Base-by-base conservation (phyloP, 1,139 yeast species). In the Debaryomyces subglobosus region DNA sequence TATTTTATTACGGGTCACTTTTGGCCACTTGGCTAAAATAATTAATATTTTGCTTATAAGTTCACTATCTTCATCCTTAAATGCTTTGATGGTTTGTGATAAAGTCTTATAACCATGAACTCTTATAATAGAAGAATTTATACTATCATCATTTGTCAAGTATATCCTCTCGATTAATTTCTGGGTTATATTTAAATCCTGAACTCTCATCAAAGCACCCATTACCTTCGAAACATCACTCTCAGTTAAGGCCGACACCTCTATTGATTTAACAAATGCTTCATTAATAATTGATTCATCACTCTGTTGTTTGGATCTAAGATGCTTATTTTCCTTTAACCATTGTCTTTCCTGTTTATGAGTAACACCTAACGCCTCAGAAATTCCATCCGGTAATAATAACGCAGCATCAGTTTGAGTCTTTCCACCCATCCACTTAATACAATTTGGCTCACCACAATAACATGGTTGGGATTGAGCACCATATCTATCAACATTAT, bases 401-500 rank as follows among this genome's bases (percentile, higher is more conserved):
- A 89, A 78, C 2, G 94, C 92, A 24, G 94, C 89, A 58, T 89
- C 96, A 1, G 98, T 91, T 70, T 94, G 98, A 2, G 96, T 91
- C 67, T 91, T 92, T 40, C 99, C 98, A 54, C 99, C 99, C 75
- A 94, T 82, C 54, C 88, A 85, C 29, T 97, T 96, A 41, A 90
- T 78, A 77, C 99, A 94, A 67, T 89, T 92, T 23, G 87, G 78
- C 55, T 92, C 96, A 1, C 96, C 97, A 71, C 99, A 94, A 68
- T 88, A 89, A 68, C 99, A 94, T 21, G 90, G 89, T 68, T 94
- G 98, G 6, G 96, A 91, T 53, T 85, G 86, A 1, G 97, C 96
- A 24, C 99, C 99, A 65, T 91, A 94, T 52, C 99, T 77, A 67
- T 94, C 99, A 24, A 94, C 98, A 62, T 94, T 94, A 67, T 94